Evolutionary conservation across 768 basidiomycete genomes (phyloP).

Genomic region (Rhizopogon sp.): DNA sequence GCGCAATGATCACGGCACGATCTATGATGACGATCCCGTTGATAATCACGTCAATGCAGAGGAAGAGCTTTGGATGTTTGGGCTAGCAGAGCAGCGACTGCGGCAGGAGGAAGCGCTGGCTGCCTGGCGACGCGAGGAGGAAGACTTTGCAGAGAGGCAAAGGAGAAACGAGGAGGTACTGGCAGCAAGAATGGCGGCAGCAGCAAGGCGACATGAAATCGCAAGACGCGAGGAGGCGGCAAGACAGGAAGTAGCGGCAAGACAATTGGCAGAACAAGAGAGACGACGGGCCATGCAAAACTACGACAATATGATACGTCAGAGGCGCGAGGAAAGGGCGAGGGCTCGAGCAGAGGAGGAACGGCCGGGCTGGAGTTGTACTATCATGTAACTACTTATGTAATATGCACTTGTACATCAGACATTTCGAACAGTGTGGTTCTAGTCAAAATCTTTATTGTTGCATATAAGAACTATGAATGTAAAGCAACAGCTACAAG

Average conservation of each 20-base stretch:
- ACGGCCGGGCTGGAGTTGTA: conserved; percentile 16
- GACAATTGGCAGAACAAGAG: too few relatives aligned
- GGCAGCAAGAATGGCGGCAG: not conserved
- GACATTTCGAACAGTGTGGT: too few relatives aligned
- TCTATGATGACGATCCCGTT: conserved; percentile 13
- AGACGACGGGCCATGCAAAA: not conserved
- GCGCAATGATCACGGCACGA: conserved; percentile 26
- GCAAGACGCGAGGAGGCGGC: not conserved
- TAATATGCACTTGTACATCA: too few relatives aligned
- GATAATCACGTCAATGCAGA: conserved; percentile 12
- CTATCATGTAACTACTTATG: conserved; percentile 14
- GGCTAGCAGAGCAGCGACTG: not conserved
- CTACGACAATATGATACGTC: not conserved
- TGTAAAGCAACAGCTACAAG: not conserved
- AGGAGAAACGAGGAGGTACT: not conserved
- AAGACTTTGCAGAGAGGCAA: not conserved
- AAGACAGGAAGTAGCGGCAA: not conserved
- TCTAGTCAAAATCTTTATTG: conserved; percentile 1
- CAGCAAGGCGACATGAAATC: conserved; percentile 1
- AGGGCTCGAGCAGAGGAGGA: conserved; percentile 5
- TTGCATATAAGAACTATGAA: not conserved
- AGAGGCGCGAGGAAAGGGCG: not conserved
- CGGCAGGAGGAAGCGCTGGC: not conserved
- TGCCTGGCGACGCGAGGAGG: not conserved
- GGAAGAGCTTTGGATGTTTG: not conserved